Percentiles rank a stretch among this genome's conserved stretches.
phyloP scores from a whole-genome alignment of 2,329 filamentous ascomycete genomes.

The Colletotrichum agaves region DNA sequence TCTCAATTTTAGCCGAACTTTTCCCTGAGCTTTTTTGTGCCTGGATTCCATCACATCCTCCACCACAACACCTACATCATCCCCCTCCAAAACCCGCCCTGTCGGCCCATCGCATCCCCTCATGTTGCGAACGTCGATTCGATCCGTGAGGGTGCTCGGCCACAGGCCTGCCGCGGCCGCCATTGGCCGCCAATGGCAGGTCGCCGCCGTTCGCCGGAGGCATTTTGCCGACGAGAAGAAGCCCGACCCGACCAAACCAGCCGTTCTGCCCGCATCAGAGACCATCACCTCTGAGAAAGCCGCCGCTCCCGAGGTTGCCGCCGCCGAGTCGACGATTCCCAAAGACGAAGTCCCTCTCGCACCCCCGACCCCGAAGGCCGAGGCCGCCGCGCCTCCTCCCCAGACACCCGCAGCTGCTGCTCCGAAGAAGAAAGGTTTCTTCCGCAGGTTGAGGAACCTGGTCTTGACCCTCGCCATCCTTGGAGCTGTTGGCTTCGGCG shows the following conservation, averaged over 20 bases:
- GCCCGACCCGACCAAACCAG: slow-evolving; percentile 58
- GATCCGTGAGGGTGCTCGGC: slow-evolving; percentile 70
- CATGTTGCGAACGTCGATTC: slow-evolving; percentile 78
- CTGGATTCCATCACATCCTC: slow-evolving; percentile 43
- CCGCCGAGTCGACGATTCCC: slow-evolving; percentile 52
- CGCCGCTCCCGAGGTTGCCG: slow-evolving; percentile 52
- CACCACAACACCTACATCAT: slow-evolving; percentile 41
- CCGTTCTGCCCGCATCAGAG: slow-evolving; percentile 65
- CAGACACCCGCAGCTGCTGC: slow-evolving; percentile 50
- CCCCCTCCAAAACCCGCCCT: slow-evolving; percentile 45
- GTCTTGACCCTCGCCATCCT: slow-evolving; percentile 82
- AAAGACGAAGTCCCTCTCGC: slow-evolving; percentile 53
- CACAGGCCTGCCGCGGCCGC: slow-evolving; percentile 63
- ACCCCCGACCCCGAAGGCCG: slow-evolving; percentile 47
- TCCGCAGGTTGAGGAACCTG: slow-evolving; percentile 80
- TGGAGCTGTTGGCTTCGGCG: slow-evolving; percentile 81
- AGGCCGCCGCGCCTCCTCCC: slow-evolving; percentile 49
- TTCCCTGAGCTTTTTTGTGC: slow-evolving; percentile 56
- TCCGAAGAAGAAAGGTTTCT: slow-evolving; percentile 71
- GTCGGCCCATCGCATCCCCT: slow-evolving; percentile 61
- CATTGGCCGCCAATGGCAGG: slow-evolving; percentile 69
- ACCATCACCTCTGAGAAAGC: slow-evolving; percentile 61
- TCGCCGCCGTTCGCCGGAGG: slow-evolving; percentile 51
- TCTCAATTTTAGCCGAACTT: slow-evolving; percentile 55
- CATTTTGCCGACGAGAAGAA: slow-evolving; percentile 67